Evolutionary conservation across 768 basidiomycete genomes (phyloP), one percentile per base, ranked within the genome.

Genomic region (Leccinum pellstonianum): DNA sequence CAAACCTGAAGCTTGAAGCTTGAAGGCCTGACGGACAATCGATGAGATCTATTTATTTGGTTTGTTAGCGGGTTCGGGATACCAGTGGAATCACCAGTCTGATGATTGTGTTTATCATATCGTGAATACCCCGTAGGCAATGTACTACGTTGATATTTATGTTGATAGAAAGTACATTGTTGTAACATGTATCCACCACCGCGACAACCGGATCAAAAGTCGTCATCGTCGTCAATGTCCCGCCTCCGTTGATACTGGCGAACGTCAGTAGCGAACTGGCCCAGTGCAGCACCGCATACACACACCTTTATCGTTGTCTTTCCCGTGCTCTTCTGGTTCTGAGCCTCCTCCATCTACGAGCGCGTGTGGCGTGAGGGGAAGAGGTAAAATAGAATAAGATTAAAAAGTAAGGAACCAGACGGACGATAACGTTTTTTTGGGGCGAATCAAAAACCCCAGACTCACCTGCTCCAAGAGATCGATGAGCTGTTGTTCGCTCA

Each of bases 401-500:
- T 11, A 11, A 33, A 33, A 14, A 12, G 5, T 35, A 5, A 35
- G 33, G 33, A 35, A 35, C 33, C 12, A 35, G 5, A 35, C 33
- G 15, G 37, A 21, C n/a, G 43, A 21, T n/a, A 1, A 31, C 12
- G 15, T 38, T 38, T 17, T 17, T 15, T 38, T 1, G 37, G 15
- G 12, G 33, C 12, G 33, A 5, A 15, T 46, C 6, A 37, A 14
- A 12, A 19, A 46, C 15, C 43, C 19, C 8, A 23, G 33, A 27
- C 68, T 63, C 61, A 89, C 94, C 83, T 96, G 91, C 65, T 95
- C 90, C 59, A 96, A 80, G 37, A 96, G 77, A 52, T 86, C 87
- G 64, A 97, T 92, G 56, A 97, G 80, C 70, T 94, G 91, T 51
- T 81, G 76, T 70, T 97, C 94, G 29, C 80, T 84, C 43, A 96